phyloP scores from a whole-genome alignment of 306 rosid species.

The Prunus mume region DNA sequence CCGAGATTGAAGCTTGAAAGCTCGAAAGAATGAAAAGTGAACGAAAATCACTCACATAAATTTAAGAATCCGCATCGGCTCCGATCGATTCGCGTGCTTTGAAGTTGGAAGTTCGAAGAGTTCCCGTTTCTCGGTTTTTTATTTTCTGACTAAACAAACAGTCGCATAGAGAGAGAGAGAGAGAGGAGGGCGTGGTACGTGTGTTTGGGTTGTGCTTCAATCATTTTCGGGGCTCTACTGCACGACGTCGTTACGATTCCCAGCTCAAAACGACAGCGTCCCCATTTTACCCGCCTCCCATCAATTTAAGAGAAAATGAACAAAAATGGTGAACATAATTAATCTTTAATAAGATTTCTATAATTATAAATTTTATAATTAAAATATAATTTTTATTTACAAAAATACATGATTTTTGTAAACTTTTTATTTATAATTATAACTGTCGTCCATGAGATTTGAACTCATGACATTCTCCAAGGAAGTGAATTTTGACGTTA shows the following conservation, averaged over 20 bases:
- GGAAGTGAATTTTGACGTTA: too few relatives aligned
- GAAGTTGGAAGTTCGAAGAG: neutral
- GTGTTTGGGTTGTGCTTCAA: neutral
- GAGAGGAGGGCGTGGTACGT: neutral
- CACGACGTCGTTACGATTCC: neutral
- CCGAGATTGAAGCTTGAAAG: neutral
- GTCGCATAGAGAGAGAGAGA: neutral
- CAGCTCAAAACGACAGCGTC: too few relatives aligned
- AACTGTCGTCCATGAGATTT: too few relatives aligned
- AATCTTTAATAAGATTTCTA: too few relatives aligned
- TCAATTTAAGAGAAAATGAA: too few relatives aligned
- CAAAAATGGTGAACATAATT: too few relatives aligned
- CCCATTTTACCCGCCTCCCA: too few relatives aligned
- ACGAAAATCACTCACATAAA: neutral
- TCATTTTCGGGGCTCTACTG: neutral
- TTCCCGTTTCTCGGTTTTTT: neutral
- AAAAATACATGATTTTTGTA: too few relatives aligned
- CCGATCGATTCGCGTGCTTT: slow-evolving; percentile 7
- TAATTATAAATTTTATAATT: too few relatives aligned
- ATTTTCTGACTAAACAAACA: slow-evolving; percentile 9
- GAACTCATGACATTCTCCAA: too few relatives aligned
- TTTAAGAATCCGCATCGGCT: slow-evolving; percentile 7
- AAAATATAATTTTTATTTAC: too few relatives aligned
- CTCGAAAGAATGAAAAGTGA: neutral
- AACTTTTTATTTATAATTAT: too few relatives aligned